Conservation (phyloP, 768 basidiomycete genomes). For the Holtermanniella nyarrowii region DNA sequence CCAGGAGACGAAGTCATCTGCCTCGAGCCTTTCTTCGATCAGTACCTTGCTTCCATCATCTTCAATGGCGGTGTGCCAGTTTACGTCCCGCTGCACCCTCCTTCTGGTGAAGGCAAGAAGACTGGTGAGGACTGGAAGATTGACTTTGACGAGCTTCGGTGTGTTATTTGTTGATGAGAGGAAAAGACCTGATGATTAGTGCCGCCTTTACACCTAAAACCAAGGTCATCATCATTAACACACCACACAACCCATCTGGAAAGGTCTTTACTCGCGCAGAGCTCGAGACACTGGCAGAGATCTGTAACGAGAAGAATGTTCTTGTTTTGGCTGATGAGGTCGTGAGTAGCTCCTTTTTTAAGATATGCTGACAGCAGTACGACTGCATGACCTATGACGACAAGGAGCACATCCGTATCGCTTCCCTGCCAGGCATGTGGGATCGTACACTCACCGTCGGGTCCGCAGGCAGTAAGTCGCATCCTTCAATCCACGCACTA, state of each 20-base stretch:
- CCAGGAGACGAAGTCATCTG: conserved; percentile 94
- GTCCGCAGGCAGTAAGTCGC: conserved; percentile 75
- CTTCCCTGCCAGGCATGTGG: conserved; percentile 96
- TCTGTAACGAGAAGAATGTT: conserved; percentile 86
- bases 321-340: conserved; percentile 95
- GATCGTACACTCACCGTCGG: conserved; percentile 91
- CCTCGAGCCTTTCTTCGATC: conserved; percentile 97
- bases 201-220: conserved; percentile 75
- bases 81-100: conserved; percentile 89
- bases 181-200: conserved; percentile 28
- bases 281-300: conserved; percentile 68
- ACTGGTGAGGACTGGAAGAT: conserved; percentile 75
- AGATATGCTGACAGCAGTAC: no score
- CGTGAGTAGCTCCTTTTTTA: no score
- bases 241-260: conserved; percentile 96
- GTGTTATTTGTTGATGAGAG: conserved; percentile 13
- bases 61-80: conserved; percentile 91
- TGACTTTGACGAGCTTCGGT: conserved; percentile 80
- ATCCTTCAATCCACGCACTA: not conserved
- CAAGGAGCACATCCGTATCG: conserved; percentile 82
- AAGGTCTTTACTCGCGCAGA: conserved; percentile 84
- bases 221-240: conserved; percentile 92
- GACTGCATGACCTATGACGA: conserved; percentile 83
- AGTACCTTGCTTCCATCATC: conserved; percentile 81
- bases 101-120: conserved; percentile 43